Percentiles rank a stretch among this genome's conserved stretches.
These are phyloP conservation scores for Aspergillus texensis DNA, from an alignment of 2,329 filamentous ascomycete genomes.

Conservation along the genomic window DNA sequence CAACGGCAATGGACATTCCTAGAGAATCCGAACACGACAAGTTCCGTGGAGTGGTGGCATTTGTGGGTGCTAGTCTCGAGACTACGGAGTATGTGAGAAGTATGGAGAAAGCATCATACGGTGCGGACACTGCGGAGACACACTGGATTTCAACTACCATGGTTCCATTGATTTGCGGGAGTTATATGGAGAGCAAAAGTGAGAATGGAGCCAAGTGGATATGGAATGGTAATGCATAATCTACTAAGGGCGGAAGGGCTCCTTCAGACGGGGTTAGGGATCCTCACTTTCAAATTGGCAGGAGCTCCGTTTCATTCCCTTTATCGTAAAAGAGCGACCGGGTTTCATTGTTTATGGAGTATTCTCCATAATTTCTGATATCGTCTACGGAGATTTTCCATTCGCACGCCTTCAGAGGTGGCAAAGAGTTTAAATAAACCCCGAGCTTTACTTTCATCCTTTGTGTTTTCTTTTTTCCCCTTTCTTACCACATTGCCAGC, in stretches of 20 bases:
- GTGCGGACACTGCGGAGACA: slow-evolving; percentile 11
- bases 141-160: slow-evolving; percentile 9
- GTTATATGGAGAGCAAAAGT: background rate
- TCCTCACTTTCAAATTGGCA: background rate
- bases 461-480: background rate
- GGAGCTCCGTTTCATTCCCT: slow-evolving; percentile 1
- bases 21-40: background rate
- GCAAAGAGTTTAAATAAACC: slow-evolving; percentile 11
- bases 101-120: slow-evolving; percentile 15
- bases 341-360: background rate
- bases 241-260: background rate
- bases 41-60: background rate
- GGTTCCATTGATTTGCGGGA: slow-evolving; percentile 8
- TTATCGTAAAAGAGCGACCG: background rate
- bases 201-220: slow-evolving; percentile 3
- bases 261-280: background rate
- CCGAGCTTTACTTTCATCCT: background rate
- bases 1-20: background rate
- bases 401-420: background rate
- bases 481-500: background rate
- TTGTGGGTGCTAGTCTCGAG: background rate
- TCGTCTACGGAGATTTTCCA: slow-evolving; percentile 4
- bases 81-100: background rate
- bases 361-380: slow-evolving; percentile 1
- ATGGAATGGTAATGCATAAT: background rate